Conservation (phyloP, 2,329 filamentous ascomycete genomes). For the Cytospora leucostoma region DNA sequence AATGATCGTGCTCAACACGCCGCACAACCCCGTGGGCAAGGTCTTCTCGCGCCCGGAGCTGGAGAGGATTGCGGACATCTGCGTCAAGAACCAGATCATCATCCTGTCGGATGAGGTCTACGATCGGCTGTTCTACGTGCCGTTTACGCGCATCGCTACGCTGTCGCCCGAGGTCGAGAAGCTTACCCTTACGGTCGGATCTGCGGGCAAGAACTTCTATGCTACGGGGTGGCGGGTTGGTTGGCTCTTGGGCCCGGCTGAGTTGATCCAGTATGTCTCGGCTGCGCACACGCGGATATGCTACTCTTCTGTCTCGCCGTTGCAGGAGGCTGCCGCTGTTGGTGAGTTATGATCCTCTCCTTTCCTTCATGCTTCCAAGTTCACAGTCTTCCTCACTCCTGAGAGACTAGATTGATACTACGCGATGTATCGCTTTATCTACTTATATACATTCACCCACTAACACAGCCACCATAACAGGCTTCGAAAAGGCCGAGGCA, state of each 20-base stretch:
- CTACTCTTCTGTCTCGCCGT: conserved; percentile 88
- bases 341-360: conserved; percentile 42
- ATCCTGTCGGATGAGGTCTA: conserved; percentile 94
- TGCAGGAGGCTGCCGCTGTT: conserved; percentile 92
- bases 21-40: conserved; percentile 96
- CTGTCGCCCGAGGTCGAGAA: conserved; percentile 86
- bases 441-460: too few relatives aligned
- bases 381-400: background rate
- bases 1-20: conserved; percentile 91
- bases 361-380: background rate
- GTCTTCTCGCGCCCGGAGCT: conserved; percentile 86
- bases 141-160: conserved; percentile 90
- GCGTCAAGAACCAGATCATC: conserved; percentile 89
- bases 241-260: conserved; percentile 86
- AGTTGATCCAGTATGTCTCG: conserved; percentile 87
- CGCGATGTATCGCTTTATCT: too few relatives aligned
- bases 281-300: conserved; percentile 96
- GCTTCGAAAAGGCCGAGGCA: conserved; percentile 85
- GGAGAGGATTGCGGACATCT: conserved; percentile 80
- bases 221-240: conserved; percentile 95
- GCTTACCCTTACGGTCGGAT: conserved; percentile 90
- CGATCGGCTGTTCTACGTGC: conserved; percentile 91
- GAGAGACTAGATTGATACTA: too few relatives aligned
- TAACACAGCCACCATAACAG: conserved; percentile 28
- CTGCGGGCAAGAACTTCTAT: conserved; percentile 97